phyloP scores from a whole-genome alignment of 2,329 filamentous ascomycete species.

The Sclerotinia sclerotiorum region DNA sequence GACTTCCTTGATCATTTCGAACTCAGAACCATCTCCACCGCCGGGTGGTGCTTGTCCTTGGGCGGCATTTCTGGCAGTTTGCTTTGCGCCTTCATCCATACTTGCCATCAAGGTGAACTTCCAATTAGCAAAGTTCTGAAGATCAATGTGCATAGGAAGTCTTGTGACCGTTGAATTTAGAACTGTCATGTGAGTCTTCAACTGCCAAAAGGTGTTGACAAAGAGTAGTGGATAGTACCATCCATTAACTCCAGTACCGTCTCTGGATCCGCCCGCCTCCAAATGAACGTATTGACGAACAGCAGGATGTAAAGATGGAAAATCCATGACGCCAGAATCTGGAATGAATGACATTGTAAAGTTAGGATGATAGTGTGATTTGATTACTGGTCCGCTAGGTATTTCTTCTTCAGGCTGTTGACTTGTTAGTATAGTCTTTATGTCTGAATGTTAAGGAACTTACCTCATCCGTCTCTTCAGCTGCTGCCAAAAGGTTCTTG shows the following conservation, averaged over 20 bases:
- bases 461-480: conserved; percentile 51
- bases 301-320: conserved; percentile 67
- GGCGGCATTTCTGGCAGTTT: conserved; percentile 75
- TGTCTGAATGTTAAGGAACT: conserved; percentile 34
- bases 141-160: conserved; percentile 77
- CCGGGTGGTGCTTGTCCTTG: conserved; percentile 55
- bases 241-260: conserved; percentile 79
- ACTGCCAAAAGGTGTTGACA: conserved; percentile 96
- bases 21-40: conserved; percentile 85
- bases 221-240: conserved; percentile 95
- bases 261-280: conserved; percentile 77
- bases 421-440: conserved; percentile 46
- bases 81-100: conserved; percentile 84
- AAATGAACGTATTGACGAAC: conserved; percentile 75
- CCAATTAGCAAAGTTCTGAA: conserved; percentile 82
- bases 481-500: conserved; percentile 70
- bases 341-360: conserved; percentile 86
- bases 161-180: conserved; percentile 86
- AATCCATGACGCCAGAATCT: conserved; percentile 69
- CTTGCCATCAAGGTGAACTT: conserved; percentile 84
- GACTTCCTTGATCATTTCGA: conserved; percentile 96
- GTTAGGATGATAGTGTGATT: conserved; percentile 93
- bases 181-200: conserved; percentile 85
- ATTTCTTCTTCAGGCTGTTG: conserved; percentile 50
- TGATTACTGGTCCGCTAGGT: conserved; percentile 65